Base-by-base conservation (phyloP, 2,329 filamentous ascomycete genomes). In the Penicillium sumatraense region DNA sequence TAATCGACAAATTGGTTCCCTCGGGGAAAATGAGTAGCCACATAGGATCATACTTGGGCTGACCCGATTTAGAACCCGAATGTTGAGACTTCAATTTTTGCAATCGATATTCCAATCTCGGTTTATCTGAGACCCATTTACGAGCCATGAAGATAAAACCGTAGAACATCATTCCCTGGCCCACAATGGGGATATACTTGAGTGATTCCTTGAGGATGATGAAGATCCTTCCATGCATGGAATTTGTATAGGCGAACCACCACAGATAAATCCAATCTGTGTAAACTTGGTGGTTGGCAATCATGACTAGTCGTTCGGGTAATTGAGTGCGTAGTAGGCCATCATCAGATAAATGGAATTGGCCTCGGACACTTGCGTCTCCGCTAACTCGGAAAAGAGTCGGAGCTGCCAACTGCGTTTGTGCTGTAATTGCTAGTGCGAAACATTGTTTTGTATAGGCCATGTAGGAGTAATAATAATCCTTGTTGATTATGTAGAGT, bases 261-360 rank as follows among this genome's bases (percentile, higher is more conserved):
- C 86, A 88, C 2, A 88, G 76, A 66, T 88, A 88, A 13, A 88
- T 74, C 86, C 86, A 88, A 64, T 88, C 86, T n/a, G 85, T 87
- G 67, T 88, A 88, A 2, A 88, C 79, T 66, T 87, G 84, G 62
- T 88, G 86, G 55, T 88, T 88, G 6, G 85, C 81, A 69, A 88
- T 84, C 65, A 88, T 67, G 8, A 88, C 80, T 55, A 87, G 72
- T 14, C 86, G 78, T 58, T 87, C 81, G 1, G 84, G 81, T 58
- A 88, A 88, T 27, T 80, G 76, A 55, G 83, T 85, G 59, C 81
- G 77, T 41, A 88, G 69, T 51, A 80, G 78, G 8, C 86, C 86
- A 62, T 86, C 83, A 44, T 79, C 75, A 51, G 79, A 80, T 52
- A 84, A 74, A 49, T 78, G 78, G 21, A 88, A 73, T 65, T 88